Percentiles rank a stretch among this genome's conserved stretches.
Evolutionary conservation across 2,329 filamentous ascomycete species (phyloP).

Genomic region (Arthrobotrys sinensis): DNA sequence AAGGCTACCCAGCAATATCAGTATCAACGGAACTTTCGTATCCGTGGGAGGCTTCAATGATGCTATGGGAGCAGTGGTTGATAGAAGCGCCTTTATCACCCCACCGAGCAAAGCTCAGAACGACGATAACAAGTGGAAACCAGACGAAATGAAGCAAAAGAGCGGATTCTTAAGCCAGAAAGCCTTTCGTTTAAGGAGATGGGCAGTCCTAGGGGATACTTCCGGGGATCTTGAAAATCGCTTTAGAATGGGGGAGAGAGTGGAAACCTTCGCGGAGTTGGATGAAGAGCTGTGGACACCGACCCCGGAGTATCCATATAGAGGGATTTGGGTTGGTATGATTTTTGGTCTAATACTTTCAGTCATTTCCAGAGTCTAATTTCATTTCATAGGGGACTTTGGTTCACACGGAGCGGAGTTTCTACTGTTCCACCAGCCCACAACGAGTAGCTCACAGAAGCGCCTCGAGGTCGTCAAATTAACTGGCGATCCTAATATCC

Average conservation of each 20-base stretch:
- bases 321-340: constrained; percentile 87
- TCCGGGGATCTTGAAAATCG: constrained; percentile 39
- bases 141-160: constrained; percentile 27
- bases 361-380: neutral
- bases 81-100: constrained; percentile 48
- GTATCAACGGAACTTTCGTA: constrained; percentile 47
- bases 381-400: constrained; percentile 75
- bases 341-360: neutral
- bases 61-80: constrained; percentile 29
- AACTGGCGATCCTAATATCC: constrained; percentile 91
- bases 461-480: constrained; percentile 88
- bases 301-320: constrained; percentile 83
- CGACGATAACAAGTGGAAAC: constrained; percentile 36
- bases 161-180: constrained; percentile 38
- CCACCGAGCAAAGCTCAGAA: neutral
- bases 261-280: constrained; percentile 77
- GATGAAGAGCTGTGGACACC: constrained; percentile 83
- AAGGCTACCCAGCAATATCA: constrained; percentile 45
- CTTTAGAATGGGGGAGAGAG: constrained; percentile 55
- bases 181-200: constrained; percentile 46
- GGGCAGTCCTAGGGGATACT: constrained; percentile 38
- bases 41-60: constrained; percentile 38
- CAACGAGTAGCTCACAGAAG: constrained; percentile 71
- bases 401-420: constrained; percentile 91
- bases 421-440: constrained; percentile 82